Conservation (phyloP, 495 filamentous ascomycete genomes). For the Jackrogersella minutella region DNA sequence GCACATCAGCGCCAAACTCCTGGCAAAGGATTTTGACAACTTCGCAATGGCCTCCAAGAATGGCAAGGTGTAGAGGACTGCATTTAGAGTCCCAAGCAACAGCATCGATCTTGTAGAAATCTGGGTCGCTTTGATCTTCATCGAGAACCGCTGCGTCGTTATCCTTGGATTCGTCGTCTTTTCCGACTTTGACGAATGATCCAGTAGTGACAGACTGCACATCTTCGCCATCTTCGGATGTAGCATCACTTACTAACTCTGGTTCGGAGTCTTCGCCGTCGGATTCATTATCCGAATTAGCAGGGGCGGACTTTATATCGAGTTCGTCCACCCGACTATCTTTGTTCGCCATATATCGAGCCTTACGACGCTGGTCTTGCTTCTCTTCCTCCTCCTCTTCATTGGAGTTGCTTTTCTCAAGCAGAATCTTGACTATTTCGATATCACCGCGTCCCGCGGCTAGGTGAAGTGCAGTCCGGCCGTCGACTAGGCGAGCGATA, state of each 20-base stretch:
- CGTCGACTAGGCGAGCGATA: constrained; percentile 75
- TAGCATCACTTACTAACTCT: constrained; percentile 48
- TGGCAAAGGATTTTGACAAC: constrained; percentile 74
- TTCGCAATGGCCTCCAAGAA: constrained; percentile 71
- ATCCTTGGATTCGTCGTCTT: constrained; percentile 46
- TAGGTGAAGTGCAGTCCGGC: constrained; percentile 78
- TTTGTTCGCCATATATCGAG: constrained; percentile 15
- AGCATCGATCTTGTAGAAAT: constrained; percentile 79
- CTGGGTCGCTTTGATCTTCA: constrained; percentile 70
- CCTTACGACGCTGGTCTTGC: constrained; percentile 57
- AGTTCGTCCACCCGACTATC: background rate
- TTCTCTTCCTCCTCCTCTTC: constrained; percentile 70
- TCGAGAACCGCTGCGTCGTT: constrained; percentile 50
- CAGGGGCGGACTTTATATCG: constrained; percentile 22
- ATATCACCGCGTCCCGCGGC: constrained; percentile 72
- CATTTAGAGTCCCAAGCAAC: constrained; percentile 76
- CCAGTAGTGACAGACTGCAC: constrained; percentile 61
- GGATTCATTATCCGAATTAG: constrained; percentile 38
- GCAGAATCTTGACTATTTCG: constrained; percentile 73
- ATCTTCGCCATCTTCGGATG: constrained; percentile 52
- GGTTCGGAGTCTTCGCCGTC: constrained; percentile 48
- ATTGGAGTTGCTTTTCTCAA: constrained; percentile 74
- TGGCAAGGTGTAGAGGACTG: constrained; percentile 79
- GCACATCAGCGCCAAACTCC: constrained; percentile 75
- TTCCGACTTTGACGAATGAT: constrained; percentile 72